phyloP scores from a whole-genome alignment of 495 filamentous ascomycete species.

The Pseudevernia furfuracea region DNA sequence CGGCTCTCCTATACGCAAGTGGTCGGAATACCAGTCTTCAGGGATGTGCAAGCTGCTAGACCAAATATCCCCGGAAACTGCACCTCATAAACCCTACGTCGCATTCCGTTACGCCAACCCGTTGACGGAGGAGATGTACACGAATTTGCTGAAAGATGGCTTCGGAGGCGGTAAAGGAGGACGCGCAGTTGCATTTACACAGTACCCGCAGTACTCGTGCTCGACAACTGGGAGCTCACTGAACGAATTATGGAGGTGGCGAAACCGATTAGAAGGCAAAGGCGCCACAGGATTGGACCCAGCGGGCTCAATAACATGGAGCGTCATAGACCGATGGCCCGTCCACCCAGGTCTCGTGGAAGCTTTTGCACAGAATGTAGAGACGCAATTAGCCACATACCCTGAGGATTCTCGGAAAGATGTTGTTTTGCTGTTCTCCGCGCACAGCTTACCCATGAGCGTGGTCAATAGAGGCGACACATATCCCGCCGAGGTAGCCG shows the following conservation, averaged over 20 bases:
- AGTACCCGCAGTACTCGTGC: constrained; percentile 99
- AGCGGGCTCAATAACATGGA: constrained; percentile 78
- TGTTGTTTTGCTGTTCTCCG: constrained; percentile 86
- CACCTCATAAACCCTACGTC: constrained; percentile 96
- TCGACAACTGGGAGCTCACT: constrained; percentile 93
- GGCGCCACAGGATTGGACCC: constrained; percentile 42
- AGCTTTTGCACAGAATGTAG: constrained; percentile 84
- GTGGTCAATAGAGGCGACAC: constrained; percentile 95
- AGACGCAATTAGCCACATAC: constrained; percentile 72
- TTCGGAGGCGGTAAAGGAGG: constrained; percentile 81
- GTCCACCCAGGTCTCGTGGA: constrained; percentile 82
- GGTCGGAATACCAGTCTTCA: constrained; percentile 85
- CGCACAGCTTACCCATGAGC: constrained; percentile 92
- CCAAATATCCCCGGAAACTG: constrained; percentile 79
- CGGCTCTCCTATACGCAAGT: constrained; percentile 93
- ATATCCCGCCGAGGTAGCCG: constrained; percentile 93
- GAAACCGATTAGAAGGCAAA: constrained; percentile 78
- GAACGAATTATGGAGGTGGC: constrained; percentile 97
- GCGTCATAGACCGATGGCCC: constrained; percentile 97
- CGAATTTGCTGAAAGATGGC: constrained; percentile 71
- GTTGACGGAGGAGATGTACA: constrained; percentile 89
- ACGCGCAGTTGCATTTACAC: constrained; percentile 91
- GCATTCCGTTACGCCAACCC: constrained; percentile 97
- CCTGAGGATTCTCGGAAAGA: constrained; percentile 66
- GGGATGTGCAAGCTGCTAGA: constrained; percentile 98